Evolutionary conservation across 2,329 filamentous ascomycete genomes (phyloP).

Genomic region (Fusarium cicatricum): DNA sequence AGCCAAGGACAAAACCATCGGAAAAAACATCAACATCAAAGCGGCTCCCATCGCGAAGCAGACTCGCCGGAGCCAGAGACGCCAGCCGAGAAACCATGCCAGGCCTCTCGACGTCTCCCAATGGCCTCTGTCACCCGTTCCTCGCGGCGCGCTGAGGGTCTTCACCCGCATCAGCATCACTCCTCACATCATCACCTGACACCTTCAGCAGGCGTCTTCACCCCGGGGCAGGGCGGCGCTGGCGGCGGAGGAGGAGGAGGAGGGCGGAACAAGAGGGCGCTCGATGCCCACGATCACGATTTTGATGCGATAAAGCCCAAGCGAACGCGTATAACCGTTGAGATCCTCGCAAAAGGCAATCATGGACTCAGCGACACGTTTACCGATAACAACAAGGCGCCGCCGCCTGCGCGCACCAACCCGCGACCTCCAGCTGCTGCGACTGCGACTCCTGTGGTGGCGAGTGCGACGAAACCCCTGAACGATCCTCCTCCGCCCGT

Average conservation of each 20-base stretch:
- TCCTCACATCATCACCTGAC: constrained; percentile 45
- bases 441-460: constrained; percentile 35
- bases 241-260: constrained; percentile 48
- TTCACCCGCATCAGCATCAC: constrained; percentile 48
- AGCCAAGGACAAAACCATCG: constrained; percentile 35
- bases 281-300: constrained; percentile 56
- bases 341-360: constrained; percentile 54
- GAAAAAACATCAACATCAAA: constrained; percentile 42
- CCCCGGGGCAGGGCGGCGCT: constrained; percentile 46
- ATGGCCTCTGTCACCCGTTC: constrained; percentile 64
- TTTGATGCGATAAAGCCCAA: constrained; percentile 57
- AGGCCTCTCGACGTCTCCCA: constrained; percentile 47
- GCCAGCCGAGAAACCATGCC: constrained; percentile 48
- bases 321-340: constrained; percentile 61
- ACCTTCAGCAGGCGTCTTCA: constrained; percentile 45
- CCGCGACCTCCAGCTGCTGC: constrained; percentile 30
- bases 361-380: constrained; percentile 32
- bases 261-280: constrained; percentile 56
- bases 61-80: constrained; percentile 33
- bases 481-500: constrained; percentile 28
- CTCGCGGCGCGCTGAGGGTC: constrained; percentile 58
- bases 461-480: constrained; percentile 26
- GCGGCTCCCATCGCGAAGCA: constrained; percentile 39
- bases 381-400: constrained; percentile 40
- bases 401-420: constrained; percentile 38